Evolutionary conservation across 1,139 yeast genomes (phyloP).

Genomic region (Magnusiomyces clavatus): DNA sequence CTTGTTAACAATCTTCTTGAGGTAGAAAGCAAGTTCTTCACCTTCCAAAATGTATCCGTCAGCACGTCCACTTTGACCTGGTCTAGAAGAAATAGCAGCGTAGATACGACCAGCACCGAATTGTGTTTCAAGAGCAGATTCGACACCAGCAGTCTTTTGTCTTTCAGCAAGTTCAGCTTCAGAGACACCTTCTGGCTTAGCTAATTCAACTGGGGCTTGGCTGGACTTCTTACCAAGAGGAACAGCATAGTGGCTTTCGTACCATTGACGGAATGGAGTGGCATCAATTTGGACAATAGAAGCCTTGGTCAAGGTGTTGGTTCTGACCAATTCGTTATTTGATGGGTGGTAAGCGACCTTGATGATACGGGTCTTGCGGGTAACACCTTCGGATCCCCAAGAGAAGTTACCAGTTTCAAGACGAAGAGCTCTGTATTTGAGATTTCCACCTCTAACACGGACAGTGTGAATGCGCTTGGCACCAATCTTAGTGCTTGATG

Average conservation of each 20-base stretch:
- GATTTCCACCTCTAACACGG: constrained; percentile 99
- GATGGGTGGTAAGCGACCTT: constrained; percentile 99
- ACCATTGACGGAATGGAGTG: constrained; percentile 99
- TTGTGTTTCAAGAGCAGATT: constrained; percentile 65
- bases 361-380: constrained; percentile 98
- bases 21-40: constrained; percentile 99
- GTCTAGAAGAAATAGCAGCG: constrained; percentile 98
- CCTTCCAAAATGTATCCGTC: constrained; percentile 99
- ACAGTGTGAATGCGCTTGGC: constrained; percentile 98
- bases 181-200: constrained; percentile 85
- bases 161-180: constrained; percentile 73
- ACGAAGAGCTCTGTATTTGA: constrained; percentile 99
- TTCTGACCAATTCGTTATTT: constrained; percentile 98
- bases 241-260: constrained; percentile 96
- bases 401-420: constrained; percentile 99
- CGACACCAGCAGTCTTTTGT: constrained; percentile 36
- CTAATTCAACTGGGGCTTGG: constrained; percentile 64
- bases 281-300: constrained; percentile 99
- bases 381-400: constrained; percentile 98
- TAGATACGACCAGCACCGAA: constrained; percentile 49
- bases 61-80: constrained; percentile 99
- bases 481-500: constrained; percentile 99
- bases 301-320: constrained; percentile 97
- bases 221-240: constrained; percentile 72
- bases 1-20: constrained; percentile 98